These are phyloP conservation scores for Tylopilus plumbeoviolaceoides DNA, from an alignment of 768 basidiomycete genomes.

Conservation along the genomic window DNA sequence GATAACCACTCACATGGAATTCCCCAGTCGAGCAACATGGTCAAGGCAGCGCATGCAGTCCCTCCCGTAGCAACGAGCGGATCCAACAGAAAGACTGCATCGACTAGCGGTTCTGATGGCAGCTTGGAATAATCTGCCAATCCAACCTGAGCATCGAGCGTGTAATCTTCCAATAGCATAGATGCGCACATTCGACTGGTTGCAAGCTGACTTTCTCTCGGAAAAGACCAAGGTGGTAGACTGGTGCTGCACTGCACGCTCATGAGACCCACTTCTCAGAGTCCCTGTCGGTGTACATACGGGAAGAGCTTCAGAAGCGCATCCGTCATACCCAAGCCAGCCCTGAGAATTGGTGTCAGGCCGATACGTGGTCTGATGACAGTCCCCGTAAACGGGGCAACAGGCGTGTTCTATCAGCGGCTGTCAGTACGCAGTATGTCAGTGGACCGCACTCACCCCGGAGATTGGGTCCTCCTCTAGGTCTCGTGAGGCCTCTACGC, in stretches of 20 bases:
- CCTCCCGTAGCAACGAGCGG: constrained; percentile 94
- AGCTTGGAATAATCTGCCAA: constrained; percentile 84
- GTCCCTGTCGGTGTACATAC: constrained; percentile 37
- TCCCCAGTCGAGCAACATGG: constrained; percentile 86
- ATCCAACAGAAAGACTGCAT: constrained; percentile 84
- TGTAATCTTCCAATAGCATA: not conserved
- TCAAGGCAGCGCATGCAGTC: constrained; percentile 81
- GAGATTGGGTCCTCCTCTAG: constrained; percentile 60
- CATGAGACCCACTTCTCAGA: not conserved
- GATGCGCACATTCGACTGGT: constrained; percentile 80
- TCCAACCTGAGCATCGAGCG: constrained; percentile 1
- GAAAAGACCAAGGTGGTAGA: constrained; percentile 89
- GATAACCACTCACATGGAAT: constrained; percentile 48
- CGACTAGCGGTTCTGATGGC: constrained; percentile 69
- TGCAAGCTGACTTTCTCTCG: constrained; percentile 84
- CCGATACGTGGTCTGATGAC: constrained; percentile 75
- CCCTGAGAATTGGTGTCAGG: constrained; percentile 86
- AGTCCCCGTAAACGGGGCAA: constrained; percentile 75
- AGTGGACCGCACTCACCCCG: constrained; percentile 46
- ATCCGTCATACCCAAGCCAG: constrained; percentile 91
- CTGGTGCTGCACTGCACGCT: constrained; percentile 58
- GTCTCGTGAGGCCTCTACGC: constrained; percentile 74
- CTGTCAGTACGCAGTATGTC: not conserved
- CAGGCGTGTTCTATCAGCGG: constrained; percentile 61
- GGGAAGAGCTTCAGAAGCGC: constrained; percentile 84